A percentile compares a stretch with the other conserved stretches of the same genome.
Evolutionary conservation across 2,329 filamentous ascomycete species (phyloP).

Genomic region (Colletotrichum paranaense): DNA sequence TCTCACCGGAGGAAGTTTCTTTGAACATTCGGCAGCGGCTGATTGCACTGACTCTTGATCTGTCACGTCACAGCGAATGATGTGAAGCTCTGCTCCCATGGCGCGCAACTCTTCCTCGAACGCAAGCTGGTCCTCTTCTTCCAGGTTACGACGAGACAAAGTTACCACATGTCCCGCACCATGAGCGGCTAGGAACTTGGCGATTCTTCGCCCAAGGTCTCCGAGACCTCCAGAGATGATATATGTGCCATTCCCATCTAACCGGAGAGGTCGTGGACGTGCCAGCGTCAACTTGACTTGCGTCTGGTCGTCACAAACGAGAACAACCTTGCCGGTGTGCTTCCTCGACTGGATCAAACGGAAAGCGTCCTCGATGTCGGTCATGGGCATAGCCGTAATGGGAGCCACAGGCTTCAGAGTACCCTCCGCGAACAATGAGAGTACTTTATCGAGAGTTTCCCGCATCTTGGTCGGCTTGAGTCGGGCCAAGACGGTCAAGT

Average conservation of each 20-base stretch:
- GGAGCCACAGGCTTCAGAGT: slow-evolving; percentile 46
- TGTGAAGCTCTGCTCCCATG: slow-evolving; percentile 37
- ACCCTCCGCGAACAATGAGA: slow-evolving; percentile 32
- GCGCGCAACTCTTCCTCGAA: slow-evolving; percentile 22
- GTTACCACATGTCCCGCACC: slow-evolving; percentile 46
- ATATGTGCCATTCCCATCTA: slow-evolving; percentile 42
- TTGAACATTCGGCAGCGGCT: slow-evolving; percentile 16
- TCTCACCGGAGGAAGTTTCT: slow-evolving; percentile 46
- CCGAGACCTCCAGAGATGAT: slow-evolving; percentile 48
- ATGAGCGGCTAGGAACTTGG: slow-evolving; percentile 40
- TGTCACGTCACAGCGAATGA: slow-evolving; percentile 48
- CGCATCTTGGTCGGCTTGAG: slow-evolving; percentile 30
- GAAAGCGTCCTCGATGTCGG: slow-evolving; percentile 46
- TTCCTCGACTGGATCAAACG: slow-evolving; percentile 38
- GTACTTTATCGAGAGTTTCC: slow-evolving; percentile 36
- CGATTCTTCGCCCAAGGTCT: slow-evolving; percentile 43
- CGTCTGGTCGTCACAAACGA: slow-evolving; percentile 43
- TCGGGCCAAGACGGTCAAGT: slow-evolving; percentile 44
- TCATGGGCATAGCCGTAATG: slow-evolving; percentile 47
- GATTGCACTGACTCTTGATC: slow-evolving; percentile 13
- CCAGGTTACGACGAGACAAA: slow-evolving; percentile 42
- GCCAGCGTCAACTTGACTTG: slow-evolving; percentile 37
- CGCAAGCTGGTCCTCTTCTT: slow-evolving; percentile 10
- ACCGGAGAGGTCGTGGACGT: neutral
- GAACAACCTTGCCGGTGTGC: slow-evolving; percentile 51